A percentile compares a stretch with the other conserved stretches of the same genome.
Conservation (phyloP, 805 yeast species). For the Monosporozyma solicola region DNA sequence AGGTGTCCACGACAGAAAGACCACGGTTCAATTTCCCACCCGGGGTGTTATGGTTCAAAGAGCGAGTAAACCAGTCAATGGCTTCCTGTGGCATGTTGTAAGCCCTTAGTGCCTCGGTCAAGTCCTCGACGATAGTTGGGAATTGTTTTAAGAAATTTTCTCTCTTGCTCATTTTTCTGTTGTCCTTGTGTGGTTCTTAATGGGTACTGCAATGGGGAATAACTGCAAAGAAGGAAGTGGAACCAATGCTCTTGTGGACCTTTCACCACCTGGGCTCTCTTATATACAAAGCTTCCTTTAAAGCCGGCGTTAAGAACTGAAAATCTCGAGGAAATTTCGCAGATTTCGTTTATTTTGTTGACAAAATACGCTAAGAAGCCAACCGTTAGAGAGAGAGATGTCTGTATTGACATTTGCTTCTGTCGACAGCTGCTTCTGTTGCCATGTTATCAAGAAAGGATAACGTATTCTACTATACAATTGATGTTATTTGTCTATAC, state of each 20-base stretch:
- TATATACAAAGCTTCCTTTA: neutral
- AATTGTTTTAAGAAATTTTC: conserved; percentile 57
- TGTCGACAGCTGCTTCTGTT: too few species aligned
- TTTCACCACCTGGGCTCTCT: too few species aligned
- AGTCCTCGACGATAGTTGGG: conserved; percentile 69
- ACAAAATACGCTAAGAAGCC: neutral
- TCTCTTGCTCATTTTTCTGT: conserved; percentile 22
- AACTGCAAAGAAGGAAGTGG: neutral
- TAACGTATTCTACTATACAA: neutral
- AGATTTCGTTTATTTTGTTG: neutral
- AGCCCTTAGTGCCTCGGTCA: conserved; percentile 47
- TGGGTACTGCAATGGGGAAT: neutral
- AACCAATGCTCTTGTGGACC: too few species aligned
- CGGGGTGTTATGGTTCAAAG: conserved; percentile 77
- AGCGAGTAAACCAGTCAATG: conserved; percentile 69
- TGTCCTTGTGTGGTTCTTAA: neutral
- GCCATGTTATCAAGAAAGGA: neutral
- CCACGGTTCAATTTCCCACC: conserved; percentile 98
- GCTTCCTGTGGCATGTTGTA: conserved; percentile 86
- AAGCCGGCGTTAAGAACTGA: neutral
- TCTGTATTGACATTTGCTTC: too few species aligned
- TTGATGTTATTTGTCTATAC: neutral
- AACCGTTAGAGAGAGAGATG: neutral
- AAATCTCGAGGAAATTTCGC: neutral
- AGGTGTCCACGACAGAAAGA: conserved; percentile 88